Evolutionary conservation across 2,329 filamentous ascomycete genomes (phyloP), one percentile per base, ranked within the genome.

Genomic region (Xylaria sp.): DNA sequence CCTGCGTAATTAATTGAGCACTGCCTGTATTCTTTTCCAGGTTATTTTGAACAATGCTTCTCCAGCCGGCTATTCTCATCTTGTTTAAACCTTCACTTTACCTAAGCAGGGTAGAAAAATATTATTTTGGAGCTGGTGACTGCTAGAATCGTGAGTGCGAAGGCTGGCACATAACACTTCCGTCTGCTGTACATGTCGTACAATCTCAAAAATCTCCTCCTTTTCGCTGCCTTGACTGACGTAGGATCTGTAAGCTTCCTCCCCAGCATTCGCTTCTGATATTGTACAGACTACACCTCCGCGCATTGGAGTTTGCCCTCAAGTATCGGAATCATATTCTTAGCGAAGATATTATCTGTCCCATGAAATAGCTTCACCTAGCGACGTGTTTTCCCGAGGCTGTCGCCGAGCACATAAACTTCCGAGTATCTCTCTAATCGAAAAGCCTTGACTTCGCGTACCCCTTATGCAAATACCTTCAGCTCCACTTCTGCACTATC

Each of bases 381-480:
- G 48, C 48, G 15, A 45, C n/a, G n/a, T n/a, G n/a, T n/a, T 45
- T 23, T 30, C 36, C 23, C 13, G 5, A 4, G 5, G 4, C 34
- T 30, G 12, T 45, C 4, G 15, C 28, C 18, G 39, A 20, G 28
- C 8, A 45, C 15, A 46, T 8, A 25, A 30, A 18, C 20, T 20
- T n/a, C 20, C 23, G 23, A 25, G 39, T 10, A 25, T 34, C n/a
- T 25, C 2, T 48, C 8, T 43, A 18, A 7, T n/a, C 36, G 12
- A 13, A 45, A 50, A 53, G 36, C 60, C 57, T 55, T 50, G 9
- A 23, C 6, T 39, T 53, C 34, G 18, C 46, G n/a, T 32, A 60
- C 20, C 25, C 25, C 32, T 30, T 30, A 30, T 60, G 32, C 30
- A 5, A 32, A 8, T n/a, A 60, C 36, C 13, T 18, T 10, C 39